Evolutionary conservation across 441 rosid genomes (phyloP), one percentile per base, ranked within the genome.

Genomic region (Adansonia gregorii): DNA sequence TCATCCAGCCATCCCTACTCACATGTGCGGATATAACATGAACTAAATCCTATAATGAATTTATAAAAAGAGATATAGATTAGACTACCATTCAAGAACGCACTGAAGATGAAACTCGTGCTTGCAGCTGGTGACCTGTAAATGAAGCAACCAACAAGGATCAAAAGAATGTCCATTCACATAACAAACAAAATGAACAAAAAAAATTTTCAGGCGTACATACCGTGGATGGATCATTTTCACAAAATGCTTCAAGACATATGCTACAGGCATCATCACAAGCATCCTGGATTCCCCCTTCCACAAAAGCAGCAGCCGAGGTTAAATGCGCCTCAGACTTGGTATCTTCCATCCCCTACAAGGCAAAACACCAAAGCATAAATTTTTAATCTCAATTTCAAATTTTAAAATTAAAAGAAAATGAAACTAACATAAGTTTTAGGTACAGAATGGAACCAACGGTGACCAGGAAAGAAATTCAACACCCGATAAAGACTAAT

Each of bases 221-320:
- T 87, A 95, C 99, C 75, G 97, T 85, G 3, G 98, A 91, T 51
- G 99, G 99, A 79, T 93, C 96, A 56, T 86, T 88, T 27, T 95
- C 96, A 52, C 86, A 86, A 69, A 95, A 95, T 61, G 73, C 87
- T 83, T 95, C 99, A 58, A 93, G 97, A 82, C 99, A 95, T 35
- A 93, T 95, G 88, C 99, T 95, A 85, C 99, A 95, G 49, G 97
- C 87, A 79, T 95, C 98, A 78, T 95, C 99, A 83, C 97, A 95
- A 58, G 99, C 86, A 45, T 95, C 99, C 86, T 95, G 99, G 48
- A 95, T 86, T 76, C 99, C 98, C 0, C 99, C 98, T 86, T 95
- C 92, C 46, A 95, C 99, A 83, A 95, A 95, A n/a, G 99, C 99
- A 27, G 93, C 97, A 39, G 98, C 93, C 0, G 99, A 93, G 39